Percentiles rank a stretch among this genome's conserved stretches.
These are phyloP conservation scores for Plasmopara muralis DNA, from an alignment of 352 stramenopile genomes.

Conservation along the genomic window DNA sequence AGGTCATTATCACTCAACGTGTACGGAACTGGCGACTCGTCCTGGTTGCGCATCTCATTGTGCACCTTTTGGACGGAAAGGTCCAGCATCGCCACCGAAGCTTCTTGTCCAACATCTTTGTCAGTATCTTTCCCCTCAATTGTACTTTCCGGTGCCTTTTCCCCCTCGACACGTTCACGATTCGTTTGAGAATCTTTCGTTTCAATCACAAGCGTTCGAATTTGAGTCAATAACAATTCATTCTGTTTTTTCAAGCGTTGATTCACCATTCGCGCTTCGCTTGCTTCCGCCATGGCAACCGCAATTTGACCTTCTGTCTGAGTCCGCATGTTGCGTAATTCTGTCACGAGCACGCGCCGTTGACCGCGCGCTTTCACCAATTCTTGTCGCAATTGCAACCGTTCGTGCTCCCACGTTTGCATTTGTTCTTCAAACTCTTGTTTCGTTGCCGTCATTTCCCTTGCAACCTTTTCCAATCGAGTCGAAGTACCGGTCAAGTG, in stretches of 20 bases:
- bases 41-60: conserved; percentile 9
- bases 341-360: conserved; percentile 68
- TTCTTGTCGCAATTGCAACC: conserved; percentile 54
- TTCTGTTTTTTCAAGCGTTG: conserved; percentile 78
- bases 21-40: conserved; percentile 34
- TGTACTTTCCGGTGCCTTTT: not conserved
- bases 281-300: conserved; percentile 78
- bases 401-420: conserved; percentile 42
- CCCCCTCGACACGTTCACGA: conserved; percentile 18
- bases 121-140: conserved; percentile 2
- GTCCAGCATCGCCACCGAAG: conserved; percentile 12
- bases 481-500: conserved; percentile 67
- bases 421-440: conserved; percentile 66
- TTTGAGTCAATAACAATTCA: conserved; percentile 71
- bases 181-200: conserved; percentile 40
- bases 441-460: conserved; percentile 63
- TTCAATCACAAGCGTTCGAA: conserved; percentile 66
- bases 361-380: conserved; percentile 73
- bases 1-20: conserved; percentile 66
- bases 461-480: conserved; percentile 65
- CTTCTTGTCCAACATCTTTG: conserved; percentile 5
- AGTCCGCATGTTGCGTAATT: conserved; percentile 73
- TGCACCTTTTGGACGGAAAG: conserved; percentile 9
- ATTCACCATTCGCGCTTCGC: conserved; percentile 84
- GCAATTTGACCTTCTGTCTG: conserved; percentile 68